Conservation (phyloP, 2,329 filamentous ascomycete species). For the Alternaria dauci region DNA sequence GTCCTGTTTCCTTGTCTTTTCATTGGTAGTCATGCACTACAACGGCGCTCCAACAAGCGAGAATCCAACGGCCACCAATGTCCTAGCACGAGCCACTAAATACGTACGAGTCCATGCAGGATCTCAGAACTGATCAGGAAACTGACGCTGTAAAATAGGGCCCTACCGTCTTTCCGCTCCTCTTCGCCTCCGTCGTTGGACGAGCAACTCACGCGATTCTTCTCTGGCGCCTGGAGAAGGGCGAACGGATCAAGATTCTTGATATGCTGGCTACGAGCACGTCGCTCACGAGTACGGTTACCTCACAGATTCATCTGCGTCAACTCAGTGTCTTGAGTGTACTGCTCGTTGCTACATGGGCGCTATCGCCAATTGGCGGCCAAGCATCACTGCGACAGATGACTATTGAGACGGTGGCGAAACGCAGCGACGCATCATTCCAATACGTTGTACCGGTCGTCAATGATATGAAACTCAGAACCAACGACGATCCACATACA, state of each 20-base stretch:
- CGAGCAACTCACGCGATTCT: not conserved
- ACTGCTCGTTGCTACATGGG: fast-evolving
- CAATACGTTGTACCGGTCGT: too few species aligned
- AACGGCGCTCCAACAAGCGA: not conserved
- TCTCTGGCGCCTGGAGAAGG: not conserved
- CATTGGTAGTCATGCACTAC: not conserved
- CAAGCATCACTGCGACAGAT: not conserved
- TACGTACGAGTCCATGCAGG: not conserved
- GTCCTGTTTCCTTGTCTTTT: not conserved
- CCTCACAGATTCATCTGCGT: fast-evolving
- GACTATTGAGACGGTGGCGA: not conserved
- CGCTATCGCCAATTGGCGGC: not conserved
- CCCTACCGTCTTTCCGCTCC: not conserved
- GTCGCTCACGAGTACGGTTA: not conserved
- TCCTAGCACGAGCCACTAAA: not conserved
- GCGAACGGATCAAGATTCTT: not conserved
- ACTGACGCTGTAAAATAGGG: not conserved
- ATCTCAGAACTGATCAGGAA: fast-evolving
- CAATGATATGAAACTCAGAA: too few species aligned
- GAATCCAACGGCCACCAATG: not conserved
- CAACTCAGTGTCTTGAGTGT: not conserved
- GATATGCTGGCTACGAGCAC: not conserved
- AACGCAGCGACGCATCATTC: too few species aligned
- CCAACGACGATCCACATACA: too few species aligned
- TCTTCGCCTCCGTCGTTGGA: not conserved